Evolutionary conservation across 768 basidiomycete species (phyloP), one percentile per base, ranked within the genome.

Genomic region (Suillus lakei): DNA sequence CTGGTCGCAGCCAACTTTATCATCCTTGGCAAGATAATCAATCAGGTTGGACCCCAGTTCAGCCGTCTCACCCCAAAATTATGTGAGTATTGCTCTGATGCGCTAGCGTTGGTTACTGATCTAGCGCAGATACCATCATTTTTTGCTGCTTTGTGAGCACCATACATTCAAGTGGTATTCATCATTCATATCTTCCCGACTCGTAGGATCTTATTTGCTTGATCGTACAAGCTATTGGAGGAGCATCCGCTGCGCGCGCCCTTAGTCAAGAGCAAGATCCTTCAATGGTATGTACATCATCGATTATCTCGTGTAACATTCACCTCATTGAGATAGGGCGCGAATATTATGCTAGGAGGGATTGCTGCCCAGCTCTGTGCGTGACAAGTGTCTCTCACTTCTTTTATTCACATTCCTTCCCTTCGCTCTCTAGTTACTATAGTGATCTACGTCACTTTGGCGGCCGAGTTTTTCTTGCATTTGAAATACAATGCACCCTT

Each of bases 311-410:
- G 5, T 32, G n/a, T 9, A 15, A 28, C 10, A 6, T 4, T 36
- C 32, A 36, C 36, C n/a, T 26, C 59, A n/a, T 18, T 15, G 39
- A 74, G 72, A 18, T 62, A 81, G 79, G 86, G 85, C 5, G 82
- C 80, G 16, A 69, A 84, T 54, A 79, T 88, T 70, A 89, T 90
- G 87, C 79, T 89, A 13, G 86, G 77, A 1, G 90, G 89, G 56
- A 90, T 91, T 66, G 78, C 79, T 21, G 83, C 90, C 69, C 89
- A 91, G 69, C 74, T 88, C 63, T 72, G 83, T 82, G 43, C 62
- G 81, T 74, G 3, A 28, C 5, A 5, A 16, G 26, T 51, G 72
- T 36, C 67, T 76, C 56, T 74, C 73, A 44, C 46, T 75, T 39
- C 5, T 34, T 6, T 28, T 2, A 13, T 34, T 39, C 51, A 71